Conservation (phyloP, 163 green algal species). For the Scenedesmus sp. region DNA sequence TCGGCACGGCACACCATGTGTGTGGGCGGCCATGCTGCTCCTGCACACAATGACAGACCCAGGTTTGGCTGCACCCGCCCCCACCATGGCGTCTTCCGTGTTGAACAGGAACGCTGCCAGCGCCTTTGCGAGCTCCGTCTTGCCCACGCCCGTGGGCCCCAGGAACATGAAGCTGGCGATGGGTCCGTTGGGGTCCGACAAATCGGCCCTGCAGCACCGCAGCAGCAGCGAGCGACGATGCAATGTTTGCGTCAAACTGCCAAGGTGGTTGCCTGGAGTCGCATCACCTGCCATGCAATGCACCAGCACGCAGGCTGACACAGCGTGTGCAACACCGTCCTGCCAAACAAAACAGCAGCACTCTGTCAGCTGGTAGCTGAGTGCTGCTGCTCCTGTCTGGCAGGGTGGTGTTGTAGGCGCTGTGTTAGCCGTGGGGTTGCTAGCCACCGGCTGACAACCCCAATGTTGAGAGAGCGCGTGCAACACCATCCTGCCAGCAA, state of each 20-base stretch:
- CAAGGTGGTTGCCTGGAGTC: too few species aligned
- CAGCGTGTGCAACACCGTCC: too few species aligned
- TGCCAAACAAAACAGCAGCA: too few species aligned
- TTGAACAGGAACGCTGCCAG: slow-evolving; percentile 86
- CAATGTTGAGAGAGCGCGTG: too few species aligned
- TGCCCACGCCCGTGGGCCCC: slow-evolving; percentile 92
- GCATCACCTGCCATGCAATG: too few species aligned
- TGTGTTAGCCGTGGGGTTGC: too few species aligned
- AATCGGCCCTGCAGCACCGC: slow-evolving; percentile 70
- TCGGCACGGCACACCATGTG: too few species aligned
- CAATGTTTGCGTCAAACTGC: not conserved
- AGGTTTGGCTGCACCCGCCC: not conserved
- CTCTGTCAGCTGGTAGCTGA: too few species aligned
- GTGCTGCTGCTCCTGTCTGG: too few species aligned
- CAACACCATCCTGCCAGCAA: not conserved
- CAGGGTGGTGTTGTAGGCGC: too few species aligned
- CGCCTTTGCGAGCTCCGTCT: slow-evolving; percentile 93
- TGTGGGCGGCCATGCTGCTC: too few species aligned
- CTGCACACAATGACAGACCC: not conserved
- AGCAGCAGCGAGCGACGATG: not conserved
- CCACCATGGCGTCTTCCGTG: slow-evolving; percentile 71
- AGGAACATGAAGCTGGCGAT: slow-evolving; percentile 96
- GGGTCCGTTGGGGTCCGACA: slow-evolving; percentile 81
- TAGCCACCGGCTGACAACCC: slow-evolving; percentile 78
- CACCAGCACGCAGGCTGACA: too few species aligned